Evolutionary conservation across 202 grass and related monocot species (phyloP).

Genomic region (Hordeum pubiflorum): DNA sequence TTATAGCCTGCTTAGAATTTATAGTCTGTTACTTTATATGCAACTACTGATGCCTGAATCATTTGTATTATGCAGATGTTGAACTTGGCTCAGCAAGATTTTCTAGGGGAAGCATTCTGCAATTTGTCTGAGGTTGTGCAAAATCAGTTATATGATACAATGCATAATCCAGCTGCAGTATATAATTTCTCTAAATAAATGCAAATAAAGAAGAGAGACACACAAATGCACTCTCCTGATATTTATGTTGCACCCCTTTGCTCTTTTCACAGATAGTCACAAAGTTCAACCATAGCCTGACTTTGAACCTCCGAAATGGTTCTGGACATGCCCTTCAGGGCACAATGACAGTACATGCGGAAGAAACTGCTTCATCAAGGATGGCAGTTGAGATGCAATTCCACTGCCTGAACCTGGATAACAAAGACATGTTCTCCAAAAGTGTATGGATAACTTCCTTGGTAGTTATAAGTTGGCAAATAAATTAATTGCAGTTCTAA

Average conservation of each 20-base stretch:
- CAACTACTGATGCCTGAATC: slow-evolving; percentile 11
- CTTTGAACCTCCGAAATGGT: slow-evolving; percentile 49
- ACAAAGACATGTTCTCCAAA: slow-evolving; percentile 89
- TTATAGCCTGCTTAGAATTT: not conserved
- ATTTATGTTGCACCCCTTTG: slow-evolving; percentile 7
- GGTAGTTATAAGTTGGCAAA: not conserved
- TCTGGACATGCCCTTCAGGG: slow-evolving; percentile 36
- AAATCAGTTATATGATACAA: not conserved
- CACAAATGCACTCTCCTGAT: not conserved
- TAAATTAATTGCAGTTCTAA: not conserved
- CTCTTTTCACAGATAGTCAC: slow-evolving; percentile 69
- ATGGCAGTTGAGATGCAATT: slow-evolving; percentile 66
- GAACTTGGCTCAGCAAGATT: slow-evolving; percentile 76
- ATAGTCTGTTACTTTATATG: not conserved
- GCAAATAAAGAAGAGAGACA: not conserved
- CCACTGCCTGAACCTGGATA: slow-evolving; percentile 58
- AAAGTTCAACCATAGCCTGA: slow-evolving; percentile 52
- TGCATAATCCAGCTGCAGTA: slow-evolving; percentile 15
- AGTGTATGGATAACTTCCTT: slow-evolving; percentile 56
- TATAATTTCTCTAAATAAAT: not conserved
- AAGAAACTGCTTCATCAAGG: slow-evolving; percentile 73
- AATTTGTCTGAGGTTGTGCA: slow-evolving; percentile 71
- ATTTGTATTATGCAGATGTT: slow-evolving; percentile 46
- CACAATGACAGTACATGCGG: slow-evolving; percentile 65
- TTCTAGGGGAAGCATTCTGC: slow-evolving; percentile 70